Evolutionary conservation across 1,139 yeast genomes (phyloP).

Genomic region (Meyerozyma carpophila): DNA sequence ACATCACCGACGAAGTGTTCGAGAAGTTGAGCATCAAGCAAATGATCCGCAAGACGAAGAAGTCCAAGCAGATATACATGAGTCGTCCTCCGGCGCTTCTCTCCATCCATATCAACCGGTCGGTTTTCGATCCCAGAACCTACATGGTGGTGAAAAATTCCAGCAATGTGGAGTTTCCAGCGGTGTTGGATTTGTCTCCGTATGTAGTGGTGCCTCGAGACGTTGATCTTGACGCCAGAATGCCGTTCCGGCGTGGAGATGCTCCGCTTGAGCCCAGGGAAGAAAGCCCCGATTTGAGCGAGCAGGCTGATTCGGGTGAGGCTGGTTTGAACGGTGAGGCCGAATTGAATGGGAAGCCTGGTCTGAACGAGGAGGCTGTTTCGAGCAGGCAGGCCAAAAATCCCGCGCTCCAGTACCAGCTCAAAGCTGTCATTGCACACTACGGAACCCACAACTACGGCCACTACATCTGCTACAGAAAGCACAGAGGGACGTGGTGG

Average conservation of each 20-base stretch:
- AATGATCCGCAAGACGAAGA: slow-evolving; percentile 69
- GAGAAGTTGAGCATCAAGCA: slow-evolving; percentile 68
- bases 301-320: not conserved
- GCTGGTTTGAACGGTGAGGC: slow-evolving; percentile 4
- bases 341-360: slow-evolving; percentile 8
- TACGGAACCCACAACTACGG: slow-evolving; percentile 95
- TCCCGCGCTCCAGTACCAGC: slow-evolving; percentile 50
- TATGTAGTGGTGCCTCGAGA: slow-evolving; percentile 68
- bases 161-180: slow-evolving; percentile 74
- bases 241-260: slow-evolving; percentile 63
- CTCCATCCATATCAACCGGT: slow-evolving; percentile 82
- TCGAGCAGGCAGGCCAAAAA: too few species aligned
- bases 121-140: slow-evolving; percentile 85
- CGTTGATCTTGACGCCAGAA: slow-evolving; percentile 74
- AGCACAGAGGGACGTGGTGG: slow-evolving; percentile 87
- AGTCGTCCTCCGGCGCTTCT: slow-evolving; percentile 82
- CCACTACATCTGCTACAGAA: slow-evolving; percentile 85
- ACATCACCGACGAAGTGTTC: slow-evolving; percentile 76
- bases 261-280: slow-evolving; percentile 8
- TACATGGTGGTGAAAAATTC: slow-evolving; percentile 80
- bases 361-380: too few species aligned
- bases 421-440: slow-evolving; percentile 84
- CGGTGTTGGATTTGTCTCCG: slow-evolving; percentile 56
- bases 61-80: slow-evolving; percentile 75
- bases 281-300: too few species aligned